Conservation (phyloP, 768 basidiomycete species). For the Neoboletus brunneissimus region DNA sequence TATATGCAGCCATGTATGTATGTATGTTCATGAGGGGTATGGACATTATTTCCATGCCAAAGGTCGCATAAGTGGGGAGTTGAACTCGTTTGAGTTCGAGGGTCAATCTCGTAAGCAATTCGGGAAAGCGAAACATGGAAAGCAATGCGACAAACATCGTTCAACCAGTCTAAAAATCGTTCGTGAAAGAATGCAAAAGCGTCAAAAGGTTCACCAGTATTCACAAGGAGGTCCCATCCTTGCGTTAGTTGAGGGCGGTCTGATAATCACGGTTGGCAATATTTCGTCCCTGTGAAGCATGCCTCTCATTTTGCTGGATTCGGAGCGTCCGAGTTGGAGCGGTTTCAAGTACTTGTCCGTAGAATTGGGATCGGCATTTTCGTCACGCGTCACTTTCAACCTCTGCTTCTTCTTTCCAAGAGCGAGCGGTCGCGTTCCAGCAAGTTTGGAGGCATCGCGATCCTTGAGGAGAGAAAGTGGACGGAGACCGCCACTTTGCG, state of each 20-base stretch:
- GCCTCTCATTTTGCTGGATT: slow-evolving; percentile 62
- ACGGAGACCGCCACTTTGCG: slow-evolving; percentile 51
- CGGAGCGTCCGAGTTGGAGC: slow-evolving; percentile 57
- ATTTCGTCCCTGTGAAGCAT: slow-evolving; percentile 53
- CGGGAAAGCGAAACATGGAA: not conserved
- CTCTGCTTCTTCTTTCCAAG: slow-evolving; percentile 58
- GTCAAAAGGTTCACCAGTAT: slow-evolving; percentile 33
- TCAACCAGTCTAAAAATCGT: slow-evolving; percentile 1
- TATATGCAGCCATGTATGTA: not conserved
- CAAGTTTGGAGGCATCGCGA: slow-evolving; percentile 37
- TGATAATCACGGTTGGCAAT: slow-evolving; percentile 58
- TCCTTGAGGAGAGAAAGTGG: slow-evolving; percentile 62
- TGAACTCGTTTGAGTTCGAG: not conserved
- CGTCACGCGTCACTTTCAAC: slow-evolving; percentile 31
- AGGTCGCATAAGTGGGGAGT: not conserved
- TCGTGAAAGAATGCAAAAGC: not conserved
- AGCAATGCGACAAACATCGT: not conserved
- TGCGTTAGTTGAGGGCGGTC: slow-evolving; percentile 55
- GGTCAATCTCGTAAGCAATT: not conserved
- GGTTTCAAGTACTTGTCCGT: slow-evolving; percentile 54
- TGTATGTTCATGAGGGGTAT: slow-evolving; percentile 2
- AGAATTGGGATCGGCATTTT: slow-evolving; percentile 34
- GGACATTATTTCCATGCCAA: slow-evolving; percentile 10
- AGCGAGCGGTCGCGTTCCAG: slow-evolving; percentile 51
- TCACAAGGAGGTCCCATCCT: slow-evolving; percentile 43